phyloP scores from a whole-genome alignment of 2,329 filamentous ascomycete genomes.

The Diaporthe longicolla region DNA sequence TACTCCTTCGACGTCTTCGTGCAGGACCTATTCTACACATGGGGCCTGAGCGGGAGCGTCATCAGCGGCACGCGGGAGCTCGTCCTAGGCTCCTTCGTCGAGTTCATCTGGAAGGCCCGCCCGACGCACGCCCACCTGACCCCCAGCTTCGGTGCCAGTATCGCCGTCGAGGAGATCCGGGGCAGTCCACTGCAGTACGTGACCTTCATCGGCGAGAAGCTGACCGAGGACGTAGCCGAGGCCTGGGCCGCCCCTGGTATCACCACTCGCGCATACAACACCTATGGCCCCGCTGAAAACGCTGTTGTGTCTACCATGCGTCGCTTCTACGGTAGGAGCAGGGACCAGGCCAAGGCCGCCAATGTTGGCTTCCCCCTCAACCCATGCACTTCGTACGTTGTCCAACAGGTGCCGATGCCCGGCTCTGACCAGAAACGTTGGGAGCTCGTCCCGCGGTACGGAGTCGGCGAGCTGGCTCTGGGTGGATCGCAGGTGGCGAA shows the following conservation, averaged over 20 bases:
- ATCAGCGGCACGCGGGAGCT: conserved; percentile 70
- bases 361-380: conserved; percentile 44
- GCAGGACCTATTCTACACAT: conserved; percentile 76
- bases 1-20: conserved; percentile 54
- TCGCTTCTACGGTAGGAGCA: conserved; percentile 21
- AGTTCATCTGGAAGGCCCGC: conserved; percentile 29
- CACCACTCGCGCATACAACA: conserved; percentile 43
- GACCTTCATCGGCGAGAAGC: conserved; percentile 53
- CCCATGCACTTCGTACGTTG: conserved; percentile 30
- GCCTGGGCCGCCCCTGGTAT: conserved; percentile 54
- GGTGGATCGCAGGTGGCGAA: conserved; percentile 44
- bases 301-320: conserved; percentile 49
- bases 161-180: conserved; percentile 44
- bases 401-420: conserved; percentile 21
- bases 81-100: conserved; percentile 64
- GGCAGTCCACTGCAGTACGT: conserved; percentile 43
- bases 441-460: conserved; percentile 33
- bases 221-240: conserved; percentile 51
- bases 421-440: conserved; percentile 22
- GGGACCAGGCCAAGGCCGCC: conserved; percentile 52
- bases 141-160: conserved; percentile 33
- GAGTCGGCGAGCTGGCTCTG: conserved; percentile 37
- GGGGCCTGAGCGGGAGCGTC: conserved; percentile 72
- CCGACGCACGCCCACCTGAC: conserved; percentile 35
- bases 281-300: conserved; percentile 35